These are phyloP conservation scores for Kregervanrija delftensis DNA, from an alignment of 805 yeast species.

Conservation along the genomic window DNA sequence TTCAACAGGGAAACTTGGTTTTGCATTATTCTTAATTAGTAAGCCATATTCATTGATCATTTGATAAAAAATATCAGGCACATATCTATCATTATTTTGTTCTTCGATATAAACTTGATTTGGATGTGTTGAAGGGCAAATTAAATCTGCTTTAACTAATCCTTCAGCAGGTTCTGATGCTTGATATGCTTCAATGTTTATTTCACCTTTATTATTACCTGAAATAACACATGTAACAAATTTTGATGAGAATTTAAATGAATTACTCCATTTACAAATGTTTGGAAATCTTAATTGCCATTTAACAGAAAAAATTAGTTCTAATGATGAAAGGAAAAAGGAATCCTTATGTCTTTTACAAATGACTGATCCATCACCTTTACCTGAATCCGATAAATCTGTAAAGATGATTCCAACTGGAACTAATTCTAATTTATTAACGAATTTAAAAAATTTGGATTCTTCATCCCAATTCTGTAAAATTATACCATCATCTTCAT, in stretches of 20 bases:
- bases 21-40: conserved; percentile 81
- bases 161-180: conserved; percentile 86
- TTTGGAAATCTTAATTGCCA: conserved; percentile 66
- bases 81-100: conserved; percentile 69
- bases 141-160: conserved; percentile 75
- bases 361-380: conserved; percentile 80
- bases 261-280: conserved; percentile 52
- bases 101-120: conserved; percentile 75
- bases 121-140: conserved; percentile 86
- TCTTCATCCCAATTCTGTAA: conserved; percentile 50
- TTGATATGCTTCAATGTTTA: conserved; percentile 87
- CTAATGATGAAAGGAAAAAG: conserved; percentile 84
- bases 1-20: conserved; percentile 91
- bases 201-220: conserved; percentile 84
- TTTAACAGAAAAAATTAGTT: conserved; percentile 74
- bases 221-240: conserved; percentile 90
- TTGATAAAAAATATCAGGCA: conserved; percentile 88
- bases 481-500: conserved; percentile 79
- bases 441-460: conserved; percentile 44
- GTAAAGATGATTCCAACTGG: conserved; percentile 85
- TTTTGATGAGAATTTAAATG: conserved; percentile 66
- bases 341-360: conserved; percentile 92
- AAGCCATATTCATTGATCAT: conserved; percentile 82
- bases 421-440: conserved; percentile 50
- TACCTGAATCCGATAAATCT: conserved; percentile 82